Evolutionary conservation across 179 eudicot genomes (phyloP).

Genomic region (Sideroxylon spinosum): DNA sequence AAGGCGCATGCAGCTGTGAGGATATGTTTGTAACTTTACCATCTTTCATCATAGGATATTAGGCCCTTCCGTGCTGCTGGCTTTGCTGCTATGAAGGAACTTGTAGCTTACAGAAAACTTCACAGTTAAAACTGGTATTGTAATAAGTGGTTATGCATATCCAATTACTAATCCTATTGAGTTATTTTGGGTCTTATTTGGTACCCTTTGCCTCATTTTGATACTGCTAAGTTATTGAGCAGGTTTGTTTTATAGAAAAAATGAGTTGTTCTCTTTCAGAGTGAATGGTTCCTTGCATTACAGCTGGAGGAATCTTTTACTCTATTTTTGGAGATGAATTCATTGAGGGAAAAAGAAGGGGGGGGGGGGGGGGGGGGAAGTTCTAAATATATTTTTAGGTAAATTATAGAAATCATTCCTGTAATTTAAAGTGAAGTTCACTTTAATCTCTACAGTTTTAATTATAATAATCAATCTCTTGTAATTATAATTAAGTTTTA

Average conservation of each 20-base stretch:
- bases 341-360: no score
- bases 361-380: no score
- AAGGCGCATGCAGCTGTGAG: neutral
- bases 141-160: constrained; percentile 8
- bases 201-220: neutral
- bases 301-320: no score
- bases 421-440: no score
- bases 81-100: constrained; percentile 8
- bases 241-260: neutral
- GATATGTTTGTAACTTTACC: neutral
- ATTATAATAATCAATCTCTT: no score
- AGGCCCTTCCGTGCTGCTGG: constrained; percentile 8
- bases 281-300: neutral
- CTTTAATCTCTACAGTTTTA: no score
- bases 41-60: constrained; percentile 10
- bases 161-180: neutral
- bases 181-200: neutral
- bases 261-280: neutral
- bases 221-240: neutral
- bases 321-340: no score
- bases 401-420: no score
- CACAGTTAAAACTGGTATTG: constrained; percentile 15
- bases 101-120: constrained; percentile 14
- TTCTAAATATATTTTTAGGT: no score
- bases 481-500: no score